Conservation (phyloP, 768 basidiomycete genomes). For the Hericium erinaceus region DNA sequence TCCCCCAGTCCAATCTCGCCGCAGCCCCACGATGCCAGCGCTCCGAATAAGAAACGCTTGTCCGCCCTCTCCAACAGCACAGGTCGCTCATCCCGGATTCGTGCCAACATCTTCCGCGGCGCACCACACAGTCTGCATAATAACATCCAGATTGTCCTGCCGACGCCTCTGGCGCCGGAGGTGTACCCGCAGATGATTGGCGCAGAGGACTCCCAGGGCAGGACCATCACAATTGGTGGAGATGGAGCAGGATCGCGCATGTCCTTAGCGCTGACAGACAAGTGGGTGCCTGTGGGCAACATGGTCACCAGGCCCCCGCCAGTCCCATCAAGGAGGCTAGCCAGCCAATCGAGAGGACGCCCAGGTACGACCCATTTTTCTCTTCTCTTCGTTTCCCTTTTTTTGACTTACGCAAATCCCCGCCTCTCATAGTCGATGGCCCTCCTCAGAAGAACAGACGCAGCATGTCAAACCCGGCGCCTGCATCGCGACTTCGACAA, state of each 20-base stretch:
- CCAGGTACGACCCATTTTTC: neutral
- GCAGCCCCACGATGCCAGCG: neutral
- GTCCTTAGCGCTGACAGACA: slow-evolving; percentile 6
- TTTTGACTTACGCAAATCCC: too few relatives aligned
- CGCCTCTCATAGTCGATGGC: too few relatives aligned
- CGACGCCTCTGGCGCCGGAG: slow-evolving; percentile 47
- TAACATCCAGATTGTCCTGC: slow-evolving; percentile 58
- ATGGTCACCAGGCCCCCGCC: neutral
- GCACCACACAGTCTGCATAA: slow-evolving; percentile 53
- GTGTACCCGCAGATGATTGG: slow-evolving; percentile 11
- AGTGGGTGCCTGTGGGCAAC: slow-evolving; percentile 10
- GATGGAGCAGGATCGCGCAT: neutral
- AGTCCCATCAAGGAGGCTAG: neutral
- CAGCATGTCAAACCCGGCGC: slow-evolving; percentile 7
- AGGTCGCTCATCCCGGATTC: slow-evolving; percentile 14
- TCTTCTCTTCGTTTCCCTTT: too few relatives aligned
- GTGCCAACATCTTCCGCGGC: slow-evolving; percentile 31
- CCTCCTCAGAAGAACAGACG: neutral
- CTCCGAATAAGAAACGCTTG: neutral
- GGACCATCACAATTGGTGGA: neutral
- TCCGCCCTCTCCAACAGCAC: slow-evolving; percentile 2
- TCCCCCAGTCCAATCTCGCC: neutral
- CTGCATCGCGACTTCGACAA: slow-evolving; percentile 3
- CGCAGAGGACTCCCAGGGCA: neutral
- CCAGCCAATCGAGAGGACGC: neutral